A percentile compares a stretch with the other conserved stretches of the same genome.
phyloP scores from a whole-genome alignment of 176 grass and related monocot species.

The Coix lacrymajobi region DNA sequence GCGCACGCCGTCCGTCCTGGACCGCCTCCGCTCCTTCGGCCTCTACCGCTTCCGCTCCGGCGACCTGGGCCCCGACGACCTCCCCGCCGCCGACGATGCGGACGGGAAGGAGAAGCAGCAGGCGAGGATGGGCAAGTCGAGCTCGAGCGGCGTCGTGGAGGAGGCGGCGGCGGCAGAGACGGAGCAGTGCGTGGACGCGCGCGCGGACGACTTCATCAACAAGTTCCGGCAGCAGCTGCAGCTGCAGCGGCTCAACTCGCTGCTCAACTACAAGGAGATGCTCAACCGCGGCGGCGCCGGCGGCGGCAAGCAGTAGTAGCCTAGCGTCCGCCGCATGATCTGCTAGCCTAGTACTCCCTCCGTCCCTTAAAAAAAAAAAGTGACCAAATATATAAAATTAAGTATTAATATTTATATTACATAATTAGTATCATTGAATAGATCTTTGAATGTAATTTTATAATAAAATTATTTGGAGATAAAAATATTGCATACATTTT shows the following conservation, averaged over 20 bases:
- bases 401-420: no score
- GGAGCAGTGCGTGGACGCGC: slow-evolving; percentile 30
- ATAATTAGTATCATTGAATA: no score
- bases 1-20: slow-evolving; percentile 54
- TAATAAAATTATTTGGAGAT: no score
- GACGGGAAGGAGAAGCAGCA: neutral
- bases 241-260: slow-evolving; percentile 84
- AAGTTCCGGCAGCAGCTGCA: slow-evolving; percentile 65
- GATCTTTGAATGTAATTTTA: no score
- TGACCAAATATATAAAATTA: no score
- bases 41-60: slow-evolving; percentile 61
- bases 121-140: slow-evolving; percentile 39
- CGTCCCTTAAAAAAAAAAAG: no score
- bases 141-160: slow-evolving; percentile 6
- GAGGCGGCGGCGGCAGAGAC: neutral
- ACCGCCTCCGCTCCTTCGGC: slow-evolving; percentile 63
- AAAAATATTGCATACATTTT: no score
- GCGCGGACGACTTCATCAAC: slow-evolving; percentile 70
- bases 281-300: slow-evolving; percentile 39
- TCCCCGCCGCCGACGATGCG: neutral
- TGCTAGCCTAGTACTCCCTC: no score
- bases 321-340: neutral
- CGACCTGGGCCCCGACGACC: slow-evolving; percentile 18
- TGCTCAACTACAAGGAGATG: slow-evolving; percentile 61
- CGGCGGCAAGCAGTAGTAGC: neutral